phyloP scores from a whole-genome alignment of 2,329 filamentous ascomycete species.

The Sclerotinia nivalis region DNA sequence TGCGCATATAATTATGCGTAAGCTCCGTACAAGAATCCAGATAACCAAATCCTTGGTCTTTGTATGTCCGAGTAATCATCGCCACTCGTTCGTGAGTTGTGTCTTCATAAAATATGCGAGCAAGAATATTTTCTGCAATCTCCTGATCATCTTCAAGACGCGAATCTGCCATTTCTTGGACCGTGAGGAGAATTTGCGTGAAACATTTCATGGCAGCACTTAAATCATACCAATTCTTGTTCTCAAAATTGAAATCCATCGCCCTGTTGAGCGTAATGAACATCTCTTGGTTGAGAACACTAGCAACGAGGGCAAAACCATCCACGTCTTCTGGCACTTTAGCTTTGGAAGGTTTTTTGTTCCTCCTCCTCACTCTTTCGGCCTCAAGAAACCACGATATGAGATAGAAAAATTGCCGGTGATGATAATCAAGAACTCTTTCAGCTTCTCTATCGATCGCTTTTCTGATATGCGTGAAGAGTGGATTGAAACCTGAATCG shows the following conservation, averaged over 20 bases:
- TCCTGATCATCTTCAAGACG: slow-evolving; percentile 90
- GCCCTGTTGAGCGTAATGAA: slow-evolving; percentile 84
- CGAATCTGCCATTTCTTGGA: slow-evolving; percentile 88
- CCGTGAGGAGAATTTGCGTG: slow-evolving; percentile 87
- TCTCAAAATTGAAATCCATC: slow-evolving; percentile 76
- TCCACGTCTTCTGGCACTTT: slow-evolving; percentile 57
- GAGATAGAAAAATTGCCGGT: slow-evolving; percentile 87
- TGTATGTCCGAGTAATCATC: slow-evolving; percentile 79
- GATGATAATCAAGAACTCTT: slow-evolving; percentile 74
- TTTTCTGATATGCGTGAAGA: slow-evolving; percentile 82
- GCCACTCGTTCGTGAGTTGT: slow-evolving; percentile 86
- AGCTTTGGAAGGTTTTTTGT: slow-evolving; percentile 54
- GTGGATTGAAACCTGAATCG: slow-evolving; percentile 91
- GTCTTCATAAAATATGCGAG: slow-evolving; percentile 97
- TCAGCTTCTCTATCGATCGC: slow-evolving; percentile 88
- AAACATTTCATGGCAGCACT: slow-evolving; percentile 91
- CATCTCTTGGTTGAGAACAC: slow-evolving; percentile 90
- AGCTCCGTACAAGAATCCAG: slow-evolving; percentile 90
- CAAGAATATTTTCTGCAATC: slow-evolving; percentile 95
- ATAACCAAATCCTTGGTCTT: slow-evolving; percentile 91
- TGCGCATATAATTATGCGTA: slow-evolving; percentile 85
- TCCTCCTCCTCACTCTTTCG: slow-evolving; percentile 69
- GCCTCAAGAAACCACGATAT: slow-evolving; percentile 91
- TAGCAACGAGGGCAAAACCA: slow-evolving; percentile 83
- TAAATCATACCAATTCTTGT: slow-evolving; percentile 84